Evolutionary conservation across 2,329 filamentous ascomycete species (phyloP).

Genomic region (Epichloe hybrida): DNA sequence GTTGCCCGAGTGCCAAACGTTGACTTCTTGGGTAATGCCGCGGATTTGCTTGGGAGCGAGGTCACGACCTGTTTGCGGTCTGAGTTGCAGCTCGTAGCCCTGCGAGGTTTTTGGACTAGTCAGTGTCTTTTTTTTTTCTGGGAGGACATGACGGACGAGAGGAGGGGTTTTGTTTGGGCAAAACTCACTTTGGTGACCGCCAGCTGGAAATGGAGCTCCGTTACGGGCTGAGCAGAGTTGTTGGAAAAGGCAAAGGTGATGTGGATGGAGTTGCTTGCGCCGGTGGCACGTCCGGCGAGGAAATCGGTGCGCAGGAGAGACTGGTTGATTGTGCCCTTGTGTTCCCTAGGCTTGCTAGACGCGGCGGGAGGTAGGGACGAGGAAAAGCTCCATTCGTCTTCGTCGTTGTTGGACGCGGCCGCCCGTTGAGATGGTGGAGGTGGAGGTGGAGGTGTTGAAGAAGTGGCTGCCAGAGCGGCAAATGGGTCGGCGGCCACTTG

Average conservation of each 20-base stretch:
- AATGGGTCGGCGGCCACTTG: conserved; percentile 36
- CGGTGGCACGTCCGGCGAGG: conserved; percentile 46
- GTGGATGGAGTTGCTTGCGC: conserved; percentile 44
- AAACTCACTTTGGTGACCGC: conserved; percentile 73
- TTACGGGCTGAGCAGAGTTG: conserved; percentile 54
- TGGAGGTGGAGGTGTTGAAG: conserved; percentile 12
- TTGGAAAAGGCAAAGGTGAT: conserved; percentile 79
- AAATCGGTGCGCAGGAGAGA: conserved; percentile 61
- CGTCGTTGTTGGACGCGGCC: conserved; percentile 46
- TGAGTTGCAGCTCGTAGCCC: conserved; percentile 69
- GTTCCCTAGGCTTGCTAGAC: conserved; percentile 40
- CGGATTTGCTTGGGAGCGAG: conserved; percentile 58
- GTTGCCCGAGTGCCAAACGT: conserved; percentile 61
- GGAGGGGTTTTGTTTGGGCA: too few species aligned
- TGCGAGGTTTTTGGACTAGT: conserved; percentile 20
- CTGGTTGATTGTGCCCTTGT: conserved; percentile 55
- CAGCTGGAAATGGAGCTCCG: conserved; percentile 77
- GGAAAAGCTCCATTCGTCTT: conserved; percentile 91
- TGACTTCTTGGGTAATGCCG: conserved; percentile 71
- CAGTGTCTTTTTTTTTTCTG: not conserved
- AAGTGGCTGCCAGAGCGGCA: conserved; percentile 28
- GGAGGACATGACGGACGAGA: too few species aligned
- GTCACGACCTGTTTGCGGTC: conserved; percentile 70
- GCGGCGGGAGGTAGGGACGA: conserved; percentile 61
- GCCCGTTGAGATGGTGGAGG: conserved; percentile 12